Base-by-base conservation (phyloP, 768 basidiomycete species). In the Tulasnella sp. region DNA sequence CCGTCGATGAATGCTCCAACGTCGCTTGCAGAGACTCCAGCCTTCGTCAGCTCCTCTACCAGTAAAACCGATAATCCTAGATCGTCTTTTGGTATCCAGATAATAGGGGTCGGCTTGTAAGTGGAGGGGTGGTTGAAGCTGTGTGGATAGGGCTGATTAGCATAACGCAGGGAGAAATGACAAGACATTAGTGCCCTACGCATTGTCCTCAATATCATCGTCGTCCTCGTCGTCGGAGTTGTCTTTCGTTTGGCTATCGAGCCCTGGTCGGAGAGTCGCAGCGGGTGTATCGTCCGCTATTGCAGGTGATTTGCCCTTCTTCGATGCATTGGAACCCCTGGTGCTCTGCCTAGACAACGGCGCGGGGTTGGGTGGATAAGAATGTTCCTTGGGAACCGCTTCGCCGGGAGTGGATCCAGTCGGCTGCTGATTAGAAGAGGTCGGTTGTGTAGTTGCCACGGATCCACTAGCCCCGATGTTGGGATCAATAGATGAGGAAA, bases 71-170 rank as follows among this genome's bases (percentile, higher is more conserved):
- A 86, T 56, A 89, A 76, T 0, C 88, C 88, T 68, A 87, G 81
- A 36, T 83, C 82, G 80, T 89, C 89, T 71, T 84, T 80, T 0
- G 88, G 88, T 38, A 89, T 75, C 88, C 89, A 89, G 40, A 89
- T 82, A 76, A 85, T 85, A 73, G 85, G 83, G 81, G 87, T 85
- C 4, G 82, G 82, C 42, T 84, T 83, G 81, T 88, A 88, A 42
- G 86, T 87, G 1, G 88, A 87, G 6, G 88, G 89, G 82, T 89
- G 88, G 76, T 87, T 85, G 83, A 88, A 89, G 8, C 86, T 86
- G 78, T 85, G 77, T 82, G 16, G 16, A 31, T 12, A 1, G 3
- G n/a, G 27, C 2, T 27, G 14, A 36, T 76, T n/a, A 76, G 56
- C 24, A 1, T 2, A 18, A 68, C 12, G 34, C 62, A 27, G 16